These are phyloP conservation scores for Endotrypanum monterogeii DNA, from an alignment of 208 protist genomes.

Conservation along the genomic window DNA sequence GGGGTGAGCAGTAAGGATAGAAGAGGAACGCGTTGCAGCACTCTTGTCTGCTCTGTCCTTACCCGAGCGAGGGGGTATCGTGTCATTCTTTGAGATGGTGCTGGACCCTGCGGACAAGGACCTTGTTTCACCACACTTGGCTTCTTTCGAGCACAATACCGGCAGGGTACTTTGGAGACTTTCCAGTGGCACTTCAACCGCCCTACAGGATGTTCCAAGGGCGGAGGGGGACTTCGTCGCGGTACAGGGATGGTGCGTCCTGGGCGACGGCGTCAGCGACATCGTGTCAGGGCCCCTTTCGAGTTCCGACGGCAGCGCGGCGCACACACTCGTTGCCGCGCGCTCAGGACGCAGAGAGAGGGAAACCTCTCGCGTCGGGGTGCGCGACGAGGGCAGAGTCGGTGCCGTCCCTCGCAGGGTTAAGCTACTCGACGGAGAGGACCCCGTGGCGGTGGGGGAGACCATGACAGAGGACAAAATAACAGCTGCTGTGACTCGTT, in stretches of 20 bases:
- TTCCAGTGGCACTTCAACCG: neutral
- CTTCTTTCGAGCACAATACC: neutral
- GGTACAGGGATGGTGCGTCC: neutral
- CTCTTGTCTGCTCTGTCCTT: neutral
- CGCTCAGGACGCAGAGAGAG: slow-evolving; percentile 11
- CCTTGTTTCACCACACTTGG: neutral
- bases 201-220: neutral
- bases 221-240: neutral
- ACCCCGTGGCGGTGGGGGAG: neutral
- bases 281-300: neutral
- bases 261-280: neutral
- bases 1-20: neutral
- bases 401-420: slow-evolving; percentile 15
- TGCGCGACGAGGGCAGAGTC: slow-evolving; percentile 18
- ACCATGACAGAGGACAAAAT: neutral
- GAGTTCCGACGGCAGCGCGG: neutral
- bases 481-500: neutral
- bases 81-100: neutral
- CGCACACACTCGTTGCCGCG: neutral
- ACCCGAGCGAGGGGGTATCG: neutral
- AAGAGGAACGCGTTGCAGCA: neutral
- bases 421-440: slow-evolving; percentile 13
- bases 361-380: slow-evolving; percentile 20
- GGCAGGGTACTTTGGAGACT: neutral
- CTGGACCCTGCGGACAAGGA: neutral